A percentile compares a stretch with the other conserved stretches of the same genome.
phyloP scores from a whole-genome alignment of 768 basidiomycete species.

The Kwoniella sp. region DNA sequence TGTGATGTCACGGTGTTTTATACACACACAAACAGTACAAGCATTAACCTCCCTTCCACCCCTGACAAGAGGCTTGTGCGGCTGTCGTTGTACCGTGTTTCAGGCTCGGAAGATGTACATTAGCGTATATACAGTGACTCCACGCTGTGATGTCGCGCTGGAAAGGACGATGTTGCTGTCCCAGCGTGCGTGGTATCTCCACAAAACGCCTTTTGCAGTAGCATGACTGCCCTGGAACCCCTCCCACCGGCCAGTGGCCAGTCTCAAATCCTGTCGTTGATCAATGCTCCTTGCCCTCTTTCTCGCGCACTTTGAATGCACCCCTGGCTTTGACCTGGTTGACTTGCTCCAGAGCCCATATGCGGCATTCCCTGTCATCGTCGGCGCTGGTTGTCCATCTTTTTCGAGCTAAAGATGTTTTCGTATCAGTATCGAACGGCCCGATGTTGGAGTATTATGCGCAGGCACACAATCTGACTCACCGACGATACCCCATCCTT shows the following conservation, averaged over 20 bases:
- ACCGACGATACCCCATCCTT: conserved; percentile 92
- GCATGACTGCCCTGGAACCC: no score
- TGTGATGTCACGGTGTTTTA: conserved; percentile 7
- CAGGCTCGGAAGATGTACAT: neutral
- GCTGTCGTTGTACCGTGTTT: neutral
- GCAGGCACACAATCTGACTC: conserved; percentile 43
- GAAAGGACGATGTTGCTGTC: no score
- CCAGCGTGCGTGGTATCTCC: no score
- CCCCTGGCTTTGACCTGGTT: conserved; percentile 65
- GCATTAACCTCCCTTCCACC: neutral
- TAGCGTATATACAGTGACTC: no score
- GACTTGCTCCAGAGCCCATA: conserved; percentile 64
- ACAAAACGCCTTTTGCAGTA: no score
- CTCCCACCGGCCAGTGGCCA: no score
- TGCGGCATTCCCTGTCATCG: conserved; percentile 51
- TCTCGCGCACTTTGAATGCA: conserved; percentile 62
- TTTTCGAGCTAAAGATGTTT: conserved; percentile 44
- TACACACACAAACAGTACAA: neutral
- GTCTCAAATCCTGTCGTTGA: neutral
- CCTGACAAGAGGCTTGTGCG: neutral
- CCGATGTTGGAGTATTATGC: no score
- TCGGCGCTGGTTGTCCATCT: conserved; percentile 45
- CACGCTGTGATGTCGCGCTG: no score
- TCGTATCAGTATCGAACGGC: no score
- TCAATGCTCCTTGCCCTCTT: conserved; percentile 55